Conservation (phyloP, 257 asterid species). For the Lantana camara region DNA sequence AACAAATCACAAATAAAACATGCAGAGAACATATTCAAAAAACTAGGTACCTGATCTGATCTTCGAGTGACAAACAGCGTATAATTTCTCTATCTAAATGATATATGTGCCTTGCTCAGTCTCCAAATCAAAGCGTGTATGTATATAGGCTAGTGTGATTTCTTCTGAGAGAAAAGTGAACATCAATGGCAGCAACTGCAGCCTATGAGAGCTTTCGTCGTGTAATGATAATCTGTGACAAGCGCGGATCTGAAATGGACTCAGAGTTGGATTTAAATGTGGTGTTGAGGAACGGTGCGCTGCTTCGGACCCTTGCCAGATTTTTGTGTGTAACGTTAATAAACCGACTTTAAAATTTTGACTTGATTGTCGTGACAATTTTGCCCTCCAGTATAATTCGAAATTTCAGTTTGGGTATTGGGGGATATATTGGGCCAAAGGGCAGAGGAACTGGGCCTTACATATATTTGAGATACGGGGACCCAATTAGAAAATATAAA, state of each 20-base stretch:
- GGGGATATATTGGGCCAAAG: too few species aligned
- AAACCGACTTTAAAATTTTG: constrained; percentile 11
- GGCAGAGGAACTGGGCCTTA: too few species aligned
- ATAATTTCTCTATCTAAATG: neutral
- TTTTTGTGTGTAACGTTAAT: constrained; percentile 11
- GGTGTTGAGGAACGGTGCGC: constrained; percentile 31
- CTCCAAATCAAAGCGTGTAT: neutral
- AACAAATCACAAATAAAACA: neutral
- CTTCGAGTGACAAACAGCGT: constrained; percentile 10
- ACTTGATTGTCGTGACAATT: neutral
- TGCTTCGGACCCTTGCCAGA: neutral
- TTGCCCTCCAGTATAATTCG: neutral
- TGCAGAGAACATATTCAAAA: constrained; percentile 16
- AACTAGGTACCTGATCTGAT: constrained; percentile 32
- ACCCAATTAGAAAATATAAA: too few species aligned
- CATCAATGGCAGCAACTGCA: neutral
- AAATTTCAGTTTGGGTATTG: too few species aligned
- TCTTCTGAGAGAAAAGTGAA: neutral
- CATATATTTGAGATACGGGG: too few species aligned
- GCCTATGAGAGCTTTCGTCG: constrained; percentile 1
- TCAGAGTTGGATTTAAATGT: constrained; percentile 28
- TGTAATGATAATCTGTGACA: constrained; percentile 10
- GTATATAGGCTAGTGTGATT: neutral
- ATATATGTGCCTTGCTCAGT: neutral
- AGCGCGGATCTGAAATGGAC: constrained; percentile 38